Conservation (phyloP, 805 yeast species). For the Komagataella populi region DNA sequence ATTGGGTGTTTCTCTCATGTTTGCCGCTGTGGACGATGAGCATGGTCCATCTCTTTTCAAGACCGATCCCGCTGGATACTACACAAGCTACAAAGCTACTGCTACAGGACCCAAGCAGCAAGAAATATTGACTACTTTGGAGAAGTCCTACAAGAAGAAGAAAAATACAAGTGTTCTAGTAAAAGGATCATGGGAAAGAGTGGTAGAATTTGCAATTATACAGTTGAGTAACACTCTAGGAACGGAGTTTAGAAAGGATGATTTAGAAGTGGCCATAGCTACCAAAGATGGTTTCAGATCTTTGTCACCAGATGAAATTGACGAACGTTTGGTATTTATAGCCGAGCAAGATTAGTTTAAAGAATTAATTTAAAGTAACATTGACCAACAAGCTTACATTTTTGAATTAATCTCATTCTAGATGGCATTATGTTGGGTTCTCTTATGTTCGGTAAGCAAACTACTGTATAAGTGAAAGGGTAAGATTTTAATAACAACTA, state of each 20-base stretch:
- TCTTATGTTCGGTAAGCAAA: background rate
- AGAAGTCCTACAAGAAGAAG: slow-evolving; percentile 73
- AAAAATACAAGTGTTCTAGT: slow-evolving; percentile 33
- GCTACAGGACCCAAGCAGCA: slow-evolving; percentile 97
- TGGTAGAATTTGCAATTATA: slow-evolving; percentile 81
- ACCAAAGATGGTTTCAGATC: slow-evolving; percentile 54
- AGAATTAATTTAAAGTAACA: background rate
- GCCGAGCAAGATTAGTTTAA: slow-evolving; percentile 76
- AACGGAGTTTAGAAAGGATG: slow-evolving; percentile 88
- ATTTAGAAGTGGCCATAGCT: slow-evolving; percentile 88
- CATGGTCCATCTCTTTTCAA: slow-evolving; percentile 82
- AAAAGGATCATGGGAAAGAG: slow-evolving; percentile 76
- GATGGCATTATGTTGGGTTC: too few relatives aligned
- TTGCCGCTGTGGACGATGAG: slow-evolving; percentile 81
- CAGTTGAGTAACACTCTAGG: slow-evolving; percentile 79
- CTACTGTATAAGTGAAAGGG: background rate
- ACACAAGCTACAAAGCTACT: slow-evolving; percentile 78
- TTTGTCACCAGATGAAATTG: slow-evolving; percentile 78
- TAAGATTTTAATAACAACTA: background rate
- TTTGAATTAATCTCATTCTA: too few relatives aligned
- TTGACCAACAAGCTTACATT: background rate
- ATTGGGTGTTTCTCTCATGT: slow-evolving; percentile 84
- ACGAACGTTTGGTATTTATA: slow-evolving; percentile 83
- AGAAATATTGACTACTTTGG: slow-evolving; percentile 81
- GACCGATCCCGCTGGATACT: slow-evolving; percentile 97